A percentile compares a stretch with the other conserved stretches of the same genome.
phyloP scores from a whole-genome alignment of 768 basidiomycete genomes.

The Lentinula raphanica region DNA sequence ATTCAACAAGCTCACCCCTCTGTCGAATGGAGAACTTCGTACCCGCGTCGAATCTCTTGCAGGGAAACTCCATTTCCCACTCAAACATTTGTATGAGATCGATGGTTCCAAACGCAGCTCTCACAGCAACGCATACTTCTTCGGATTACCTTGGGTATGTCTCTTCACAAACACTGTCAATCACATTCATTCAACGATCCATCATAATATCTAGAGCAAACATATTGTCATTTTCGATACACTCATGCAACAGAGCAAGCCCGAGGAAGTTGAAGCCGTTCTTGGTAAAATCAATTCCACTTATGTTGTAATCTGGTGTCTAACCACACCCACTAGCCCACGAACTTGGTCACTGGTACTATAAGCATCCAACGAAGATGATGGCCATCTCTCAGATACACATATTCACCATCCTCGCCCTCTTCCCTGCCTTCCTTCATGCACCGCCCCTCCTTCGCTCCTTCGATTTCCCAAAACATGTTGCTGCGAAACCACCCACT shows the following conservation, averaged over 20 bases:
- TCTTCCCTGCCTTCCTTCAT: slow-evolving; percentile 87
- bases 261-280: slow-evolving; percentile 96
- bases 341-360: slow-evolving; percentile 96
- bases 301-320: neutral
- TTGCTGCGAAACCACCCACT: slow-evolving; percentile 67
- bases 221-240: slow-evolving; percentile 98
- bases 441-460: slow-evolving; percentile 73
- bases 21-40: slow-evolving; percentile 73
- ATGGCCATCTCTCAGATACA: slow-evolving; percentile 83
- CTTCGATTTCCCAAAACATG: slow-evolving; percentile 69
- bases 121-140: slow-evolving; percentile 98
- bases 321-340: slow-evolving; percentile 52
- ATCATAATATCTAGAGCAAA: slow-evolving; percentile 52
- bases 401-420: slow-evolving; percentile 77
- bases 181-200: neutral
- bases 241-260: slow-evolving; percentile 83
- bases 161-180: neutral
- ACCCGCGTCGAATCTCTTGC: slow-evolving; percentile 75
- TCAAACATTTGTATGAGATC: slow-evolving; percentile 93
- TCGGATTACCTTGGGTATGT: slow-evolving; percentile 88
- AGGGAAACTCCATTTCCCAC: slow-evolving; percentile 79
- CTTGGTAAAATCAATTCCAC: slow-evolving; percentile 37
- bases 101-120: slow-evolving; percentile 95
- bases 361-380: slow-evolving; percentile 86
- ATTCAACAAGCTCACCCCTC: slow-evolving; percentile 94